Evolutionary conservation across 169 alveolate species (phyloP).

Genomic region (Plasmodium ovale): DNA sequence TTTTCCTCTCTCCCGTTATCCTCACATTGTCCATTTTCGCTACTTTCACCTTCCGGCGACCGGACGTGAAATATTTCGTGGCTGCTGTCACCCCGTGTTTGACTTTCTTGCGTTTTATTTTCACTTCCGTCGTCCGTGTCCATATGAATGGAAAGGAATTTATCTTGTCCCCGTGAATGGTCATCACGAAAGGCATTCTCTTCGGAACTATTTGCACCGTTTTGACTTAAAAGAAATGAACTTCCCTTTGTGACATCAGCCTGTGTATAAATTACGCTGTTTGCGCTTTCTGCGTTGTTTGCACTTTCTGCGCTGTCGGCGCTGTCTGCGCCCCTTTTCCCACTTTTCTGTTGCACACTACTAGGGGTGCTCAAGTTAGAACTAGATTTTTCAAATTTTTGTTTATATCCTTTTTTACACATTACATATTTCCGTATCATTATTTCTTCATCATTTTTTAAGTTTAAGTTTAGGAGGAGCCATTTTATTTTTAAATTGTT

Average conservation of each 20-base stretch:
- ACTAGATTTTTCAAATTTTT: conserved; percentile 17
- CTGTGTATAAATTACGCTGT: no score
- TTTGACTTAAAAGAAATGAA: no score
- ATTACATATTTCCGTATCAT: conserved; percentile 55
- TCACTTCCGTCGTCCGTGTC: no score
- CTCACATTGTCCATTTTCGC: background rate
- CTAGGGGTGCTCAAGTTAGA: background rate
- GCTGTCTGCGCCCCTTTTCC: background rate
- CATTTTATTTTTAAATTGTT: conserved; percentile 68
- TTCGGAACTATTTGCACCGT: no score
- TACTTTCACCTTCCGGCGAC: background rate
- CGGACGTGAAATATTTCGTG: no score
- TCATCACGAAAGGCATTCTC: no score
- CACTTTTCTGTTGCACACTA: background rate
- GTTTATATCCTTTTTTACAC: conserved; percentile 12
- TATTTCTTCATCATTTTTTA: conserved; percentile 61
- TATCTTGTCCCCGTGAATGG: no score
- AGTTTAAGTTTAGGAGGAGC: conserved; percentile 56
- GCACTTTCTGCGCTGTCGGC: background rate
- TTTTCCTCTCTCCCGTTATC: background rate
- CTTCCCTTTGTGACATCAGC: no score
- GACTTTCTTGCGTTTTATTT: no score
- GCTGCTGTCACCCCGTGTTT: no score
- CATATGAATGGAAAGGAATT: no score
- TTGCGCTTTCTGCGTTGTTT: background rate